Conservation (phyloP, 2,329 filamentous ascomycete species). For the Aspergillus piperis region DNA sequence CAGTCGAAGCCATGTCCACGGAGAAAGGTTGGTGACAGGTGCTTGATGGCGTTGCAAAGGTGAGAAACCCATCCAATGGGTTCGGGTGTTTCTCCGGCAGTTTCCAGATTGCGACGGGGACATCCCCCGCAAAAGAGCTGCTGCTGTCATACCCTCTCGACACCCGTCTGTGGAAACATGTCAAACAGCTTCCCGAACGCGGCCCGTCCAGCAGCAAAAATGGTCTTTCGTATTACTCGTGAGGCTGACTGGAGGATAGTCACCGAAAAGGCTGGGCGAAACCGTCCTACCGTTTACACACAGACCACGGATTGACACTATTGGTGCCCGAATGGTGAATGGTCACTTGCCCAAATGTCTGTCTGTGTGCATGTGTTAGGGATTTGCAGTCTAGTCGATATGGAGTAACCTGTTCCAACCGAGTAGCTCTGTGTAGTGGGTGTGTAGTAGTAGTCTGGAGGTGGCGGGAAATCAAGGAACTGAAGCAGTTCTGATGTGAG, state of each 20-base stretch:
- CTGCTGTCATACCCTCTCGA: not conserved
- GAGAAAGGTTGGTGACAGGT: not conserved
- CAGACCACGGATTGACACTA: not conserved
- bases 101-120: not conserved
- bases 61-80: not conserved
- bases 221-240: constrained; percentile 2
- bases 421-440: not conserved
- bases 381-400: not conserved
- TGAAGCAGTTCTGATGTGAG: too few species aligned
- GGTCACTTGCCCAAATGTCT: not conserved
- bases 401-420: not conserved
- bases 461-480: not conserved
- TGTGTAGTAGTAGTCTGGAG: not conserved
- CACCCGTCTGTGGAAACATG: not conserved
- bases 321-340: not conserved
- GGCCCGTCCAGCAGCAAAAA: constrained; percentile 3
- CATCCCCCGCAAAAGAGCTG: not conserved
- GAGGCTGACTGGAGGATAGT: not conserved
- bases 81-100: too few species aligned
- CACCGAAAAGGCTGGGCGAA: not conserved
- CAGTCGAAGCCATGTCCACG: not conserved
- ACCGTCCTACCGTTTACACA: not conserved
- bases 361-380: not conserved
- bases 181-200: constrained; percentile 3
- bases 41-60: not conserved